phyloP scores from a whole-genome alignment of 139 green algal species.

The Deuterostichococcus epilithicus region DNA sequence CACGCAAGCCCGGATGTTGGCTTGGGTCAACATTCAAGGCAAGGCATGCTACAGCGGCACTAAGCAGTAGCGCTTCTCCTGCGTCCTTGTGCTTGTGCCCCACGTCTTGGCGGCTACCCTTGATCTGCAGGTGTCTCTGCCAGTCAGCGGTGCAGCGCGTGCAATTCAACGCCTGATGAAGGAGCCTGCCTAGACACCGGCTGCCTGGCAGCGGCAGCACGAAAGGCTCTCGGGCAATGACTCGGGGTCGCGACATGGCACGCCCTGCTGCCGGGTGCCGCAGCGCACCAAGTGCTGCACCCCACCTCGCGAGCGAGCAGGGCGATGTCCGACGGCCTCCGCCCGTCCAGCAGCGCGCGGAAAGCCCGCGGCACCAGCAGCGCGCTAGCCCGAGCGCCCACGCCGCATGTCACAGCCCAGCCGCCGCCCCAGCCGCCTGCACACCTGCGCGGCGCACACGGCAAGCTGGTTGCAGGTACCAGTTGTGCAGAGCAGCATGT shows the following conservation, averaged over 20 bases:
- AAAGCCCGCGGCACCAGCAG: constrained; percentile 38
- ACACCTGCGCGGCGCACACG: constrained; percentile 28
- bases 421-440: constrained; percentile 36
- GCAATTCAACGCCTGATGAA: too few species aligned
- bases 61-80: too few species aligned
- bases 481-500: neutral
- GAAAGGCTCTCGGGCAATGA: neutral
- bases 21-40: neutral
- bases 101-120: neutral
- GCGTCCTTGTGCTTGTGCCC: too few species aligned
- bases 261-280: neutral
- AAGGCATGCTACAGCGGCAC: neutral
- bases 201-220: neutral
- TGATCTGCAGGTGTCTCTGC: neutral
- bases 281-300: constrained; percentile 14
- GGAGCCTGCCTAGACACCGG: too few species aligned
- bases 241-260: neutral
- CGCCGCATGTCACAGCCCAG: constrained; percentile 35
- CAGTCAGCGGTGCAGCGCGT: too few species aligned
- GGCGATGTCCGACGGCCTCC: constrained; percentile 6
- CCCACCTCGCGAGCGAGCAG: constrained; percentile 43
- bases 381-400: constrained; percentile 34
- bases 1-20: neutral
- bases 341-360: constrained; percentile 24
- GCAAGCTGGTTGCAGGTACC: neutral